phyloP scores from a whole-genome alignment of 2,329 filamentous ascomycete species.

The Fusarium fracticaudum region DNA sequence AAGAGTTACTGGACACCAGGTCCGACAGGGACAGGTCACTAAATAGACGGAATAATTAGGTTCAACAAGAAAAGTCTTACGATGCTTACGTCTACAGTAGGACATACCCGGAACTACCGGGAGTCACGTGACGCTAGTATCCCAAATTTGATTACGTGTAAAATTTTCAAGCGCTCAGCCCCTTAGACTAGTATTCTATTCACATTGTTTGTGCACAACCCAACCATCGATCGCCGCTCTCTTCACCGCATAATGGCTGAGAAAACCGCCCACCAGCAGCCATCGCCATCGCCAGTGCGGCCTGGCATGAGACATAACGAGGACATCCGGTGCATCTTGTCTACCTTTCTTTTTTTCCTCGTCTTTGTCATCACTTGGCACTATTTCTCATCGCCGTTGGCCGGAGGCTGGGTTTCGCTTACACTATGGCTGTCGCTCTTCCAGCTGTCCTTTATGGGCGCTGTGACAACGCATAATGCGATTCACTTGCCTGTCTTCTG shows the following conservation, averaged over 20 bases:
- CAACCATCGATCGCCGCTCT: not conserved
- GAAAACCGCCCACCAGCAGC: not conserved
- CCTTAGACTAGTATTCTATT: not conserved
- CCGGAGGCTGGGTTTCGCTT: not conserved
- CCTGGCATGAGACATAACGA: conserved; percentile 7
- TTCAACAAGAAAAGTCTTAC: not conserved
- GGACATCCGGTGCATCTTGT: conserved; percentile 14
- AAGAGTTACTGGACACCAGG: not conserved
- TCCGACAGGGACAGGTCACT: too few relatives aligned
- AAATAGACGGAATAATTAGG: not conserved
- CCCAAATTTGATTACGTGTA: not conserved
- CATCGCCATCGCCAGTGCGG: not conserved
- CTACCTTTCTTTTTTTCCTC: conserved; percentile 11
- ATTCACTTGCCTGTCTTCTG: conserved; percentile 16
- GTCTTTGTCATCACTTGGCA: conserved; percentile 18
- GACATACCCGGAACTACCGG: not conserved
- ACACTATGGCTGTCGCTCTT: conserved; percentile 14
- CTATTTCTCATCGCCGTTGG: conserved; percentile 7
- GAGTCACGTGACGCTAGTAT: not conserved
- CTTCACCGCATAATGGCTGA: conserved; percentile 1
- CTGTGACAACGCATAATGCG: conserved; percentile 14
- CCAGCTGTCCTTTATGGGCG: conserved; percentile 20
- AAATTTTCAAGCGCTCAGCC: not conserved
- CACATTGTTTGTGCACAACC: not conserved
- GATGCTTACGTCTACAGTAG: not conserved